These are phyloP conservation scores for Ophiostoma populinum DNA, from an alignment of 2,329 filamentous ascomycete genomes.

Conservation along the genomic window DNA sequence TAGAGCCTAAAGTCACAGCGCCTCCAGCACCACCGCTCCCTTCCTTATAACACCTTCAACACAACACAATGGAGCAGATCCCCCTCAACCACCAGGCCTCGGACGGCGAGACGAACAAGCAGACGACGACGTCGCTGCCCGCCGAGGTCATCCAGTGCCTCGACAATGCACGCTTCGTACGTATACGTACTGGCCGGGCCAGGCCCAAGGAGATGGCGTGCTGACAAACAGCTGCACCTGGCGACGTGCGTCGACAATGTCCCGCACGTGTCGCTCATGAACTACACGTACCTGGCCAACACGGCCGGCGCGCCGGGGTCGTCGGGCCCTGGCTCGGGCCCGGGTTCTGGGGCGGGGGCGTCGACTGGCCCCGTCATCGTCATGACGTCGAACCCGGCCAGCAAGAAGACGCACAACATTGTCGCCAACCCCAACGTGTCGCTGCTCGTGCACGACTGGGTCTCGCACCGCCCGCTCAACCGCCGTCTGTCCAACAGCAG, in stretches of 20 bases:
- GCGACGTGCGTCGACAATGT: conserved; percentile 71
- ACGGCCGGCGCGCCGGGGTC: conserved; percentile 39
- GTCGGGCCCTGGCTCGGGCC: too few relatives aligned
- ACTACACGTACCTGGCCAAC: conserved; percentile 87
- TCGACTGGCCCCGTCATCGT: conserved; percentile 54
- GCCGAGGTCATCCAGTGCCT: conserved; percentile 78
- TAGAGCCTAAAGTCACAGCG: too few relatives aligned
- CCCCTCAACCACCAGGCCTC: conserved; percentile 62
- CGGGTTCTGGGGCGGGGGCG: background rate
- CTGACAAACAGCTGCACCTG: conserved; percentile 92
- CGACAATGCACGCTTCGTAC: conserved; percentile 85
- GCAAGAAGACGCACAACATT: conserved; percentile 69
- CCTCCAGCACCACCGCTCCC: background rate
- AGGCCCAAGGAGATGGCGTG: too few relatives aligned
- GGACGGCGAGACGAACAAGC: conserved; percentile 53
- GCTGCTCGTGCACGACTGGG: conserved; percentile 93
- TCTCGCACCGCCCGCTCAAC: conserved; percentile 76
- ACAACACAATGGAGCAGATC: conserved; percentile 38
- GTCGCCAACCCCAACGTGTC: conserved; percentile 73
- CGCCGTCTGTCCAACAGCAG: conserved; percentile 42
- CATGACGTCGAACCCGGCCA: conserved; percentile 74
- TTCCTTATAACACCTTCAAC: background rate
- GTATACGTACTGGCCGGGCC: too few relatives aligned
- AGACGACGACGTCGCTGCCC: conserved; percentile 53
- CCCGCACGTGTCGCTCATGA: conserved; percentile 94